Evolutionary conservation across 345 rosid genomes (phyloP), one percentile per base, ranked within the genome.

Genomic region (Eucalyptus paniculata): DNA sequence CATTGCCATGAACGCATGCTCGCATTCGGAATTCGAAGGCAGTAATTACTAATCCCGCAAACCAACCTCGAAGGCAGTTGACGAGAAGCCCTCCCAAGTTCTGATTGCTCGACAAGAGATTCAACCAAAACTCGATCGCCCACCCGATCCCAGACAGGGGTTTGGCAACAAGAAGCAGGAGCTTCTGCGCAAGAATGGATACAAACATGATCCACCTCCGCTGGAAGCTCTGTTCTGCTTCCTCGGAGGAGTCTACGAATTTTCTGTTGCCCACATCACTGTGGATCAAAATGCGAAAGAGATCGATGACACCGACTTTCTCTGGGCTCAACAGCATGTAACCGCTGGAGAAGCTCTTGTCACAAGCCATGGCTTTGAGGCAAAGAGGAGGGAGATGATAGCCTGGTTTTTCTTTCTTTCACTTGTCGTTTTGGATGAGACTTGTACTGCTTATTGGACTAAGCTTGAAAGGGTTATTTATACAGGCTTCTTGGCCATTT

Each of bases 321-420:
- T 95, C 95, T 7, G 95, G 96, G 86, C 93, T 93, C 87, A 97
- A 81, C 21, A 94, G 92, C 93, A 96, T 91, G 80, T 93, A 91
- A 49, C 89, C 91, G 91, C 89, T 89, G 19, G 91, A 87, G 86
- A 93, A 93, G 17, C 92, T 92, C 72, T 93, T 88, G 67, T 92
- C 90, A 58, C 91, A 90, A 11, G 89, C 91, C 93, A 87, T 92
- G 77, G 77, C 77, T 4, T n/a, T 65, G 9, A 30, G 77, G 77
- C 37, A 65, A 65, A 88, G 90, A 65, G 32, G 77, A 65, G 77
- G 8, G 77, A 30, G 77, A 65, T 8, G 77, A 65, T 65, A 16
- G 77, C 77, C 32, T 7, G 37, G 77, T 65, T 65, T 65, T 60
- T 60, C 37, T 15, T 15, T 65, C 4, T 30, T 7, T 30, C 19